A percentile compares a stretch with the other conserved stretches of the same genome.
These are phyloP conservation scores for Paralagenidium karlingii DNA, from an alignment of 352 stramenopile genomes.

Conservation along the genomic window DNA sequence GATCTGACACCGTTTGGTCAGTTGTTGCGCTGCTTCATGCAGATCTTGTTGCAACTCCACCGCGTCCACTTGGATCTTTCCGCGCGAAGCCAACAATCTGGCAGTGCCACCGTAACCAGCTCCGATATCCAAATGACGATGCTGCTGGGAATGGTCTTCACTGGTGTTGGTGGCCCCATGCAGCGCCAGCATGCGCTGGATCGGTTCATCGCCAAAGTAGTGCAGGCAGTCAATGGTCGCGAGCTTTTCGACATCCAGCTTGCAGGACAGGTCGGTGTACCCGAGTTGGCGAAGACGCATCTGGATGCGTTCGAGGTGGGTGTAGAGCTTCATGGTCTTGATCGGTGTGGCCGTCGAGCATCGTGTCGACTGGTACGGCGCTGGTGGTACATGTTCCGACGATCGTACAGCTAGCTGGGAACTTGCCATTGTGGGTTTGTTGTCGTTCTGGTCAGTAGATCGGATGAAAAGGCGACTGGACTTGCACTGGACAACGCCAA, in stretches of 20 bases:
- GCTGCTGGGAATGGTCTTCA: constrained; percentile 1
- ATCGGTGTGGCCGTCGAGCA: too few species aligned
- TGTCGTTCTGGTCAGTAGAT: too few species aligned
- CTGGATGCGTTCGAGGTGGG: constrained; percentile 66
- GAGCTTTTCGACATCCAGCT: constrained; percentile 39
- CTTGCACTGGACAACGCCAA: too few species aligned
- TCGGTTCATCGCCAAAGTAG: constrained; percentile 45
- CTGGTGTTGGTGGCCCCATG: too few species aligned
- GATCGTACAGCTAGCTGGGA: too few species aligned
- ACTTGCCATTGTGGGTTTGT: too few species aligned
- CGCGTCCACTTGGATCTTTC: constrained; percentile 45
- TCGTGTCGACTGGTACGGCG: too few species aligned
- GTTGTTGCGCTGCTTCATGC: constrained; percentile 31
- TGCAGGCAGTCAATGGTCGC: constrained; percentile 47
- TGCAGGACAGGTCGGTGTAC: constrained; percentile 5
- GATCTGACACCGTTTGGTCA: constrained; percentile 46
- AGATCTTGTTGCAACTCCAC: constrained; percentile 75
- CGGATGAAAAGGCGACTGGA: too few species aligned
- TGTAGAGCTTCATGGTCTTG: constrained; percentile 85
- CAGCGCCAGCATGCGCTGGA: constrained; percentile 30
- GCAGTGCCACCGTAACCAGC: constrained; percentile 83
- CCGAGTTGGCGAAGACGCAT: constrained; percentile 25
- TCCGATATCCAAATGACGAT: constrained; percentile 76
- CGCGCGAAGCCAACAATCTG: constrained; percentile 60
- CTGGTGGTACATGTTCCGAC: too few species aligned